A percentile compares a stretch with the other conserved stretches of the same genome.
Evolutionary conservation across 2,329 filamentous ascomycete genomes (phyloP).

Genomic region (Xylariomycetidae sp.): DNA sequence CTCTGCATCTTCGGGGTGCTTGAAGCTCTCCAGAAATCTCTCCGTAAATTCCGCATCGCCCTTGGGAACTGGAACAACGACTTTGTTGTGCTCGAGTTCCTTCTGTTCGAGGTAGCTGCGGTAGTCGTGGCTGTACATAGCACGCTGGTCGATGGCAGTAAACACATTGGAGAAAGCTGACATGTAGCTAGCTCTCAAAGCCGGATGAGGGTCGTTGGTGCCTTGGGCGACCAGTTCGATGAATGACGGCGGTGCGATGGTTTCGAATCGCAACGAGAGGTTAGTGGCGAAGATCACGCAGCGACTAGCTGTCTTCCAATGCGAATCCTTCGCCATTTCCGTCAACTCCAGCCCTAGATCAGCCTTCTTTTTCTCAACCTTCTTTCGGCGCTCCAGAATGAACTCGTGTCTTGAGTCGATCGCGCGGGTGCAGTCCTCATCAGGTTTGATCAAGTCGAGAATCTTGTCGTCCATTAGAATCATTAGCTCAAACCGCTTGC

Average conservation of each 20-base stretch:
- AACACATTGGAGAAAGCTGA: constrained; percentile 72
- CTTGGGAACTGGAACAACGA: constrained; percentile 66
- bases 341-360: constrained; percentile 76
- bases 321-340: constrained; percentile 67
- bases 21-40: constrained; percentile 72
- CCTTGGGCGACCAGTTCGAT: constrained; percentile 77
- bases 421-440: constrained; percentile 52
- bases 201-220: constrained; percentile 85
- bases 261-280: constrained; percentile 85
- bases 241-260: constrained; percentile 73
- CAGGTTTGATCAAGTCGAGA: constrained; percentile 65
- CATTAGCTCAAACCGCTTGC: constrained; percentile 79
- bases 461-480: constrained; percentile 70
- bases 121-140: constrained; percentile 80
- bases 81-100: constrained; percentile 70
- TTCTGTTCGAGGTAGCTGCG: constrained; percentile 78
- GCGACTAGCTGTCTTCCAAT: constrained; percentile 93
- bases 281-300: constrained; percentile 89
- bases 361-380: constrained; percentile 79
- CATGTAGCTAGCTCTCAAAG: constrained; percentile 73
- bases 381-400: constrained; percentile 66
- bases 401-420: constrained; percentile 65
- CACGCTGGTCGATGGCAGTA: constrained; percentile 79
- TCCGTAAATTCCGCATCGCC: constrained; percentile 74
- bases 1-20: constrained; percentile 63